phyloP scores from a whole-genome alignment of 371 early-diverging fungal genomes.

The Blakeslea trispora region DNA sequence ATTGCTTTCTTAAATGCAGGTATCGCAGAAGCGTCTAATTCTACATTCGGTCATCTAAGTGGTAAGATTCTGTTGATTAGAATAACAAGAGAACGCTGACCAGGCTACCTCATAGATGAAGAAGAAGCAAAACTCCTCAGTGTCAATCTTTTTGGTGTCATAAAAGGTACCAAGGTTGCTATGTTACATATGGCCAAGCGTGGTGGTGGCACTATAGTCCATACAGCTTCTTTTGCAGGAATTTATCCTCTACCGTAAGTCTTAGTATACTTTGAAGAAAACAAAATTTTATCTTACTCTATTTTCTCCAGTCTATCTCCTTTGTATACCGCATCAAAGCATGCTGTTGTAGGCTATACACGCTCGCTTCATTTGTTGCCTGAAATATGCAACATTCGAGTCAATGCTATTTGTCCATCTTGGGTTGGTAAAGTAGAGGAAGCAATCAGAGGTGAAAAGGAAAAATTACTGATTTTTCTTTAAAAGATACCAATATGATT shows the following conservation, averaged over 20 bases:
- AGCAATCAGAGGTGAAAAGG: too few relatives aligned
- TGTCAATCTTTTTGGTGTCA: slow-evolving; percentile 67
- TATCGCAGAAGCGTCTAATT: slow-evolving; percentile 41
- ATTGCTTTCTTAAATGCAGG: slow-evolving; percentile 57
- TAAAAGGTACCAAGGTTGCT: slow-evolving; percentile 55
- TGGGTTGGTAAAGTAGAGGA: slow-evolving; percentile 31
- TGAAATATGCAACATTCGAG: slow-evolving; percentile 39
- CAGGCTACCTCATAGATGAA: slow-evolving; percentile 11
- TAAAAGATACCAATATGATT: neutral
- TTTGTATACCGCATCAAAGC: slow-evolving; percentile 86
- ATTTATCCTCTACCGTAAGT: slow-evolving; percentile 23
- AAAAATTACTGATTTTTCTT: neutral
- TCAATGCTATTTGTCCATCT: slow-evolving; percentile 37
- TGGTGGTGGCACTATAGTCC: slow-evolving; percentile 54
- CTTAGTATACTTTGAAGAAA: neutral
- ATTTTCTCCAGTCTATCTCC: slow-evolving; percentile 7
- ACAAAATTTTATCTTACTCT: too few relatives aligned
- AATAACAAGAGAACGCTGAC: neutral
- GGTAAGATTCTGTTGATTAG: slow-evolving; percentile 12
- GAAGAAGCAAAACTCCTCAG: slow-evolving; percentile 53
- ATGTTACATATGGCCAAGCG: slow-evolving; percentile 39
- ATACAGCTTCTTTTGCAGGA: slow-evolving; percentile 38
- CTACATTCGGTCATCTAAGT: slow-evolving; percentile 29
- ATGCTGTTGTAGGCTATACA: slow-evolving; percentile 89
- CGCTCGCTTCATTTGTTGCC: slow-evolving; percentile 77